A percentile compares a stretch with the other conserved stretches of the same genome.
These are phyloP conservation scores for Fusarium lyarnte DNA, from an alignment of 2,329 filamentous ascomycete genomes.

Conservation along the genomic window DNA sequence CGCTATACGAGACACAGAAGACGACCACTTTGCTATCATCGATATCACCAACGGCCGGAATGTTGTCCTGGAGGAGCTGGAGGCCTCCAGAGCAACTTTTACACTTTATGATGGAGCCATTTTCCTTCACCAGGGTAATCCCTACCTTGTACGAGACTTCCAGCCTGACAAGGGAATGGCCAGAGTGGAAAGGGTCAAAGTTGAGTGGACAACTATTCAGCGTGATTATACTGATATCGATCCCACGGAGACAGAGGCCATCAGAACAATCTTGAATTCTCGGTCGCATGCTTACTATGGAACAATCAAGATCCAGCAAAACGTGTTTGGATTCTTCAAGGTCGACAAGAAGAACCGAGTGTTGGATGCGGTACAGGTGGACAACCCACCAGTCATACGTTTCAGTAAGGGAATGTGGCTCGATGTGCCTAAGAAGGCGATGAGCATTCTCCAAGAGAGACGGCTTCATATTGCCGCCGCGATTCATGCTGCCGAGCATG, in stretches of 20 bases:
- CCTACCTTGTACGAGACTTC: slow-evolving; percentile 91
- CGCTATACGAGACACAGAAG: slow-evolving; percentile 85
- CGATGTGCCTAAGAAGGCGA: slow-evolving; percentile 81
- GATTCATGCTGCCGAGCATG: slow-evolving; percentile 95
- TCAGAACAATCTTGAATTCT: slow-evolving; percentile 73
- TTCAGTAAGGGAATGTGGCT: slow-evolving; percentile 94
- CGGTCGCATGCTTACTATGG: slow-evolving; percentile 83
- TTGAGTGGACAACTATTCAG: slow-evolving; percentile 95
- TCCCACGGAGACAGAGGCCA: slow-evolving; percentile 89
- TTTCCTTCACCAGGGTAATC: slow-evolving; percentile 94
- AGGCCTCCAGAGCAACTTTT: slow-evolving; percentile 93
- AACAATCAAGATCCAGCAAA: slow-evolving; percentile 83
- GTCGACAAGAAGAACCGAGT: slow-evolving; percentile 87
- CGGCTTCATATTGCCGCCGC: slow-evolving; percentile 85
- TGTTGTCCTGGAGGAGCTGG: slow-evolving; percentile 91
- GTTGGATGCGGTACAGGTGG: slow-evolving; percentile 90
- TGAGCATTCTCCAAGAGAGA: slow-evolving; percentile 79
- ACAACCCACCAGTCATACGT: slow-evolving; percentile 90
- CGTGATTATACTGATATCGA: slow-evolving; percentile 95
- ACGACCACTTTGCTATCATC: slow-evolving; percentile 93
- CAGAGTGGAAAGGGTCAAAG: slow-evolving; percentile 86
- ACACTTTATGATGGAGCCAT: slow-evolving; percentile 97
- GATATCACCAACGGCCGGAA: slow-evolving; percentile 87
- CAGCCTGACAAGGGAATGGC: slow-evolving; percentile 82
- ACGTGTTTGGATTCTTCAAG: slow-evolving; percentile 97